Conservation (phyloP, 2,329 filamentous ascomycete species). For the Penicillium vulpinum region DNA sequence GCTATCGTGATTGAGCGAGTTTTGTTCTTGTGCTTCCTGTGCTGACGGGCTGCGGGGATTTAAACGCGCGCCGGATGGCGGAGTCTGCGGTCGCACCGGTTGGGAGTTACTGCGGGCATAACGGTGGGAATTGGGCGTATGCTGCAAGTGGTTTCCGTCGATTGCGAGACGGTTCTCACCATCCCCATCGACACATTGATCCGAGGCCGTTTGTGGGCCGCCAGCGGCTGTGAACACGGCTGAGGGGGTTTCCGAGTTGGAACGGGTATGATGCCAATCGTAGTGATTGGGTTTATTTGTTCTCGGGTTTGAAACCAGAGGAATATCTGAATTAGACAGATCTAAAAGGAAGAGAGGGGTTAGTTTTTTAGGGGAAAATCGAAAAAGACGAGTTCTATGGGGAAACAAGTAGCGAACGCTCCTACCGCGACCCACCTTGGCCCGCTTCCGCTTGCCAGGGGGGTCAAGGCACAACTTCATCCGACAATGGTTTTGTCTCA, state of each 20-base stretch:
- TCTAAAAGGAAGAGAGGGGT: background rate
- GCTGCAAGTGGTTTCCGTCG: conserved; percentile 36
- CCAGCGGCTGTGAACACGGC: conserved; percentile 52
- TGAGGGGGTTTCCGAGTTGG: conserved; percentile 66
- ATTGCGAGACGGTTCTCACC: conserved; percentile 32
- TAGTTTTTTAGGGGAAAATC: conserved; percentile 8
- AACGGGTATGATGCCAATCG: conserved; percentile 66
- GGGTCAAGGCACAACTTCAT: conserved; percentile 21
- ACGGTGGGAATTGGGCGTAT: conserved; percentile 37
- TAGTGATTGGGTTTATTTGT: conserved; percentile 64
- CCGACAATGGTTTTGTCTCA: conserved; percentile 4
- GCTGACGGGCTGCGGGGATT: conserved; percentile 35
- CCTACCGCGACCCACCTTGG: conserved; percentile 31
- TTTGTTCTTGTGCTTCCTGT: conserved; percentile 29
- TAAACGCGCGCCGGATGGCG: conserved; percentile 38
- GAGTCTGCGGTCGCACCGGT: conserved; percentile 51
- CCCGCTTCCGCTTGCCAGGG: conserved; percentile 15
- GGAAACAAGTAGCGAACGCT: conserved; percentile 31
- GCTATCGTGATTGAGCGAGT: conserved; percentile 32
- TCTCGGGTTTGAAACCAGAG: conserved; percentile 50
- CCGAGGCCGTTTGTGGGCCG: conserved; percentile 35
- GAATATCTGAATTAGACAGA: conserved; percentile 9
- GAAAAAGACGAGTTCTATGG: conserved; percentile 15
- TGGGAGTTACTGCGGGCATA: conserved; percentile 53
- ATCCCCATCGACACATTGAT: conserved; percentile 40